A percentile compares a stretch with the other conserved stretches of the same genome.
These are phyloP conservation scores for Kuraishia capsulata DNA, from an alignment of 805 yeast species.

Conservation along the genomic window DNA sequence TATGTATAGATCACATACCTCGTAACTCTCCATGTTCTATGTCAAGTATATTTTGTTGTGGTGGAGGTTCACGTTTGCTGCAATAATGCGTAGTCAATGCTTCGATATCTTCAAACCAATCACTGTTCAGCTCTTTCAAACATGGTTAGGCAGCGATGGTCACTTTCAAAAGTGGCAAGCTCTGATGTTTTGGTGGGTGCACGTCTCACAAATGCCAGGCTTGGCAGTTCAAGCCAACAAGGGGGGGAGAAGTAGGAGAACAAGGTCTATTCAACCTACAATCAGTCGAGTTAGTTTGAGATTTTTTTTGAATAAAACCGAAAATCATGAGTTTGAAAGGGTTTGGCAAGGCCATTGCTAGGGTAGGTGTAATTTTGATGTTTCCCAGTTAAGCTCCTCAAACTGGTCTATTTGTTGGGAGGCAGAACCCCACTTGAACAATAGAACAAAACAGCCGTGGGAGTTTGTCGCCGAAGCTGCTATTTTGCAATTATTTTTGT, in stretches of 20 bases:
- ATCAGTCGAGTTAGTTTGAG: too few species aligned
- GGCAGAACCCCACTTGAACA: too few species aligned
- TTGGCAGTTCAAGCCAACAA: too few species aligned
- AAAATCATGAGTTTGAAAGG: constrained; percentile 84
- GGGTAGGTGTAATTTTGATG: constrained; percentile 26
- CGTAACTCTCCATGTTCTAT: constrained; percentile 1
- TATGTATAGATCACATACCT: too few species aligned
- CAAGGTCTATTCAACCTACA: too few species aligned
- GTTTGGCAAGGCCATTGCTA: constrained; percentile 62
- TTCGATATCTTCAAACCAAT: background rate
- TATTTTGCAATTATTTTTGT: background rate
- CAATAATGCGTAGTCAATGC: background rate
- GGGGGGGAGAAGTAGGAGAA: too few species aligned
- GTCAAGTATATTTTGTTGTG: background rate
- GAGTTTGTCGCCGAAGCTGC: background rate
- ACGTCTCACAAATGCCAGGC: too few species aligned
- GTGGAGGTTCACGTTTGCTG: background rate
- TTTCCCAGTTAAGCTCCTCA: background rate
- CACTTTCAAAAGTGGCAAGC: too few species aligned
- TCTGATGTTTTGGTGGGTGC: background rate
- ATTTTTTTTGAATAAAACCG: too few species aligned
- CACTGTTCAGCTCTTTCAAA: background rate
- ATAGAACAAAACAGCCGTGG: background rate
- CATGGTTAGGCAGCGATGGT: too few species aligned
- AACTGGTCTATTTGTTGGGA: too few species aligned